Evolutionary conservation across 2,329 filamentous ascomycete genomes (phyloP).

Genomic region (Hymenoscyphus linearis): DNA sequence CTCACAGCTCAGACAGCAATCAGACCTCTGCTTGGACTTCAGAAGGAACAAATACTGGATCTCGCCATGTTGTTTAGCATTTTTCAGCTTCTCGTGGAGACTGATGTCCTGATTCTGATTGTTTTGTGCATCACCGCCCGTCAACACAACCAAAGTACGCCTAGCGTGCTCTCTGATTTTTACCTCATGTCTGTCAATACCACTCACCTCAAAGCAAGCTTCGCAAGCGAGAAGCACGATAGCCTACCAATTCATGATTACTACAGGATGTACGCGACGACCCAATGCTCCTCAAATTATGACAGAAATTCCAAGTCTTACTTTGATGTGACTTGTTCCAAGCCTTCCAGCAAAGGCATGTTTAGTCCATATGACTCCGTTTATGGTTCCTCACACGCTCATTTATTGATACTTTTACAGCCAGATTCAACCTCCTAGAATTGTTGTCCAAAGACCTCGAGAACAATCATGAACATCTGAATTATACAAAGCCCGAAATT

Average conservation of each 20-base stretch:
- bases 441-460: neutral
- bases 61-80: neutral
- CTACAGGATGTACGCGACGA: neutral
- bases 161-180: neutral
- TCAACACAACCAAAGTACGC: neutral
- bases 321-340: neutral
- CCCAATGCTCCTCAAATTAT: neutral
- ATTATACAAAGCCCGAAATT: neutral
- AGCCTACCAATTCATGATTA: neutral
- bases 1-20: neutral
- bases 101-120: neutral
- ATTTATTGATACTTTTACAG: neutral
- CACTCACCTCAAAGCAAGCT: neutral
- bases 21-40: neutral
- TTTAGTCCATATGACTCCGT: neutral
- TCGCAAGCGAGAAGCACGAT: neutral
- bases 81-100: neutral
- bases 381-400: neutral
- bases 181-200: neutral
- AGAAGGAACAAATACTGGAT: neutral
- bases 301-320: neutral
- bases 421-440: neutral
- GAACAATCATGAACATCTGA: neutral
- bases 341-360: neutral
- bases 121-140: neutral